Conservation (phyloP, 2,329 filamentous ascomycete species). For the Colletotrichum melonis region DNA sequence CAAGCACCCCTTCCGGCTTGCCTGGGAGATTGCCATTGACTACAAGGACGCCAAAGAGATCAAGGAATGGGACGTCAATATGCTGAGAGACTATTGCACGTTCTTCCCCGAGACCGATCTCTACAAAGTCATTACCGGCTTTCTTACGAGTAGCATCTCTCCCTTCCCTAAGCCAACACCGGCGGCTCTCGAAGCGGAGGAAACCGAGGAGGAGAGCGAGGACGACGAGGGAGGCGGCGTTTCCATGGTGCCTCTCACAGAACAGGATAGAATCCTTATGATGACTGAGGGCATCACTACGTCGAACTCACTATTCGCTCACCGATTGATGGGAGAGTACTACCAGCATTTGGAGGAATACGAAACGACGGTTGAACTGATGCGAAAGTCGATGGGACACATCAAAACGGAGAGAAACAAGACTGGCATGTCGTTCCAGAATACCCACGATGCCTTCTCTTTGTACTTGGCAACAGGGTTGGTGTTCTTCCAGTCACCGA, state of each 20-base stretch:
- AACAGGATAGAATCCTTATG: slow-evolving; percentile 83
- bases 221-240: slow-evolving; percentile 69
- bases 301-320: slow-evolving; percentile 80
- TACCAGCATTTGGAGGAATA: slow-evolving; percentile 89
- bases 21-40: slow-evolving; percentile 91
- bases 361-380: slow-evolving; percentile 81
- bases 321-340: slow-evolving; percentile 85
- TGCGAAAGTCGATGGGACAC: slow-evolving; percentile 77
- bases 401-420: slow-evolving; percentile 70
- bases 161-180: slow-evolving; percentile 71
- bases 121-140: slow-evolving; percentile 84
- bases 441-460: slow-evolving; percentile 79
- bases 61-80: slow-evolving; percentile 79
- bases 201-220: slow-evolving; percentile 63
- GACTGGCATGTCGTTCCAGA: slow-evolving; percentile 75
- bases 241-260: slow-evolving; percentile 69
- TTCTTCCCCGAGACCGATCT: slow-evolving; percentile 89
- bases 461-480: slow-evolving; percentile 86
- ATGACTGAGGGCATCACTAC: slow-evolving; percentile 80
- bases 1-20: slow-evolving; percentile 87
- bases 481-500: slow-evolving; percentile 89
- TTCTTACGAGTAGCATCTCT: slow-evolving; percentile 84
- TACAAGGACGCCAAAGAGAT: slow-evolving; percentile 85
- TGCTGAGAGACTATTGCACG: slow-evolving; percentile 83
- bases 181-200: slow-evolving; percentile 40